Percentiles rank a stretch among this genome's conserved stretches.
phyloP scores from a whole-genome alignment of 176 grass and related monocot genomes.

The Elaeis guineensis region DNA sequence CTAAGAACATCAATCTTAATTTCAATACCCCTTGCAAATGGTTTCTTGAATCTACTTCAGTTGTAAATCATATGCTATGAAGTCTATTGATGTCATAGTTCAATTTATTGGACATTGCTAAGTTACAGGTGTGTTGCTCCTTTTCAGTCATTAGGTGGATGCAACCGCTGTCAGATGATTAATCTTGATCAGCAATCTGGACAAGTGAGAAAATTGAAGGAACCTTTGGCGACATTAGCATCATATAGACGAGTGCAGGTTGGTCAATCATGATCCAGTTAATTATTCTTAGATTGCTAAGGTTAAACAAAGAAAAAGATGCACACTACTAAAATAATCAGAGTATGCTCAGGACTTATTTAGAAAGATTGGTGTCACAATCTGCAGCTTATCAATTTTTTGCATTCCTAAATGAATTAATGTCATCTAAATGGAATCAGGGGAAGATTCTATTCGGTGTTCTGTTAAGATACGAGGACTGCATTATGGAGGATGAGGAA shows the following conservation, averaged over 20 bases:
- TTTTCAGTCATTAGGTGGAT: conserved; percentile 80
- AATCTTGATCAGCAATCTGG: conserved; percentile 57
- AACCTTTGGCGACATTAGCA: conserved; percentile 83
- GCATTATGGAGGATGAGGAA: conserved; percentile 17
- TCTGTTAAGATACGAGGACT: conserved; percentile 58
- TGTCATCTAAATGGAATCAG: conserved; percentile 22
- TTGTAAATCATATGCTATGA: too few species aligned
- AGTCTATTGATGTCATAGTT: too few species aligned
- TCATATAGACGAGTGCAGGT: conserved; percentile 79
- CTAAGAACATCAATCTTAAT: too few species aligned
- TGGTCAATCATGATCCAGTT: background rate
- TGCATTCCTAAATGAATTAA: background rate
- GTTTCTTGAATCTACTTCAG: too few species aligned
- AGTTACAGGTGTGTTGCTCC: conserved; percentile 3
- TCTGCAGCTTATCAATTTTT: background rate
- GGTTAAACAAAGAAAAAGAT: too few species aligned
- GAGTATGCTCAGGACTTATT: too few species aligned
- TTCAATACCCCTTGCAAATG: too few species aligned
- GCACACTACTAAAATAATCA: too few species aligned
- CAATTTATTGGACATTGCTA: too few species aligned
- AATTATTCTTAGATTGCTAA: too few species aligned
- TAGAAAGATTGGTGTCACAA: too few species aligned
- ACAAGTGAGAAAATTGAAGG: conserved; percentile 55
- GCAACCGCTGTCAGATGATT: conserved; percentile 95
- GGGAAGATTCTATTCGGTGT: conserved; percentile 86